phyloP scores from a whole-genome alignment of 208 protist species.

The Wallacemonas collosoma region DNA sequence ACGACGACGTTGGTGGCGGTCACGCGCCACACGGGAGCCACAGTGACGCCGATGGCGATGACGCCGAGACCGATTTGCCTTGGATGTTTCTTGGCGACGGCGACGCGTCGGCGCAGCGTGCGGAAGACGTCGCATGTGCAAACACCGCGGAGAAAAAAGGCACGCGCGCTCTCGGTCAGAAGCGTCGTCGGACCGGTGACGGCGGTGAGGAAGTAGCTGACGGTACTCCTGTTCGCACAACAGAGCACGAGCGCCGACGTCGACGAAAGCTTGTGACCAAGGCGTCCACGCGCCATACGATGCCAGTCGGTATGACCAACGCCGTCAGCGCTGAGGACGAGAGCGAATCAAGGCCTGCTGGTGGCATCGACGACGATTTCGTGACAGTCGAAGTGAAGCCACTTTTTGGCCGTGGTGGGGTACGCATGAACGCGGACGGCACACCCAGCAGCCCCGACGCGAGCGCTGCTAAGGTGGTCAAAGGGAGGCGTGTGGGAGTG shows the following conservation, averaged over 20 bases:
- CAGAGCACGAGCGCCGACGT: constrained; percentile 17
- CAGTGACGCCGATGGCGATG: neutral
- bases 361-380: constrained; percentile 44
- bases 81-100: constrained; percentile 39
- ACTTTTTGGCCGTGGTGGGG: constrained; percentile 41
- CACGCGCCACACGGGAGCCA: constrained; percentile 16
- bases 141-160: neutral
- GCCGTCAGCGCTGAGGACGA: neutral
- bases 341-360: neutral
- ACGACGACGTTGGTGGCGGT: no score
- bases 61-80: constrained; percentile 22
- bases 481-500: no score
- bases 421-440: neutral
- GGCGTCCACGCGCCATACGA: constrained; percentile 52
- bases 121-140: constrained; percentile 2
- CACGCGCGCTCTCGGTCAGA: neutral
- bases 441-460: neutral
- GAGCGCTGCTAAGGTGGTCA: neutral
- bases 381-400: constrained; percentile 83
- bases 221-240: neutral
- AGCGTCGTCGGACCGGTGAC: neutral
- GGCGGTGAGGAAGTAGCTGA: constrained; percentile 1
- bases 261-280: constrained; percentile 12
- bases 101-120: constrained; percentile 20
- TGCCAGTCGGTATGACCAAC: constrained; percentile 60